Conservation (phyloP, 768 basidiomycete genomes). For the Mycena rebaudengoi region DNA sequence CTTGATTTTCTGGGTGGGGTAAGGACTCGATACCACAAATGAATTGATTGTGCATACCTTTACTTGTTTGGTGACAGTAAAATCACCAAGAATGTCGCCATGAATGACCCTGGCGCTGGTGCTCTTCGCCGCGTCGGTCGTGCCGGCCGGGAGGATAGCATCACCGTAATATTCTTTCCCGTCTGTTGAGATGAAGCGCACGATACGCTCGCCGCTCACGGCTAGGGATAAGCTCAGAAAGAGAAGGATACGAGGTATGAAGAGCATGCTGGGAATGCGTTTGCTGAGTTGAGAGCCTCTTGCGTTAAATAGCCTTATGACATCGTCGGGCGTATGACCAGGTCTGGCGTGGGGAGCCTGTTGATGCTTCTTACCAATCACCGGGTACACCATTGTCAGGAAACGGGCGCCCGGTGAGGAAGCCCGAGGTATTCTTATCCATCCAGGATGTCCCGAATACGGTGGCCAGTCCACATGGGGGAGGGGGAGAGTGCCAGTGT, state of each 20-base stretch:
- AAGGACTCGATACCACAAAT: background rate
- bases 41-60: slow-evolving; percentile 24
- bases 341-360: no score
- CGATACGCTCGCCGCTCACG: slow-evolving; percentile 34
- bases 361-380: no score
- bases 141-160: slow-evolving; percentile 31
- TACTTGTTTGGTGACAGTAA: slow-evolving; percentile 35
- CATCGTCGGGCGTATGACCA: no score
- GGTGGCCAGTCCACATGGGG: no score
- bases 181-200: slow-evolving; percentile 38
- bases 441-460: no score
- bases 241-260: background rate
- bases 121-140: slow-evolving; percentile 34
- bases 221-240: slow-evolving; percentile 6
- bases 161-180: slow-evolving; percentile 39
- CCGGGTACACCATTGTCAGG: no score
- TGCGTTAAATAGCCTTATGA: no score
- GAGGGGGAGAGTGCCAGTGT: no score
- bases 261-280: slow-evolving; percentile 8
- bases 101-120: slow-evolving; percentile 34
- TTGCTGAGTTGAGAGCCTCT: no score
- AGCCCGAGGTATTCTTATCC: no score
- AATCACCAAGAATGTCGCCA: slow-evolving; percentile 37
- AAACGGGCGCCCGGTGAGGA: no score
- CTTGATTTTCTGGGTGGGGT: slow-evolving; percentile 29